Evolutionary conservation across 192 early-diverging fungal genomes (phyloP), one percentile per base, ranked within the genome.

Genomic region (Linnemannia schmuckeri): DNA sequence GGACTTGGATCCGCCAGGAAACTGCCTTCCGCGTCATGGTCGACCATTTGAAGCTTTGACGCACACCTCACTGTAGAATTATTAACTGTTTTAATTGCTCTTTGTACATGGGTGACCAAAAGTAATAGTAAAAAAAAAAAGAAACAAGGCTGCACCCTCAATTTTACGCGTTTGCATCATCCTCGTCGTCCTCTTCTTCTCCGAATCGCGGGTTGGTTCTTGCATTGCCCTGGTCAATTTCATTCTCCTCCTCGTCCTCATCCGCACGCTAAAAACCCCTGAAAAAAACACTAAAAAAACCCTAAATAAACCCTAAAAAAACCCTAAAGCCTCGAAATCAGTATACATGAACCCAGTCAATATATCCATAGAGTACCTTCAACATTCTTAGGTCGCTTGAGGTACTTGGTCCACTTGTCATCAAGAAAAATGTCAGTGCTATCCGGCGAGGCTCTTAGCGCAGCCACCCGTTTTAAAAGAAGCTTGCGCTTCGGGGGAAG

Each of bases 1-100:
- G 88, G 88, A 57, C 88, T 69, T 89, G 88, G 88, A n/a, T 82
- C 80, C 80, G 80, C 74, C 74, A 82, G 49, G 74, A 76, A 75
- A 82, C 80, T 71, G 68, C 80, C 74, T 72, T 82, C 74, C 74
- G 66, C 66, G 80, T 82, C 68, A 72, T 82, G 80, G 49, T 82
- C 74, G 75, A 82, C 74, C 74, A 82, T 76, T 82, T 82, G 80
- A 70, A 82, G 35, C 68, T 82, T 76, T 82, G 66, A 76, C 30
- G 40, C 24, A 75, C 75, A 70, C 73, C 80, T 75, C 61, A 38
- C 73, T 55, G 47, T 81, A 75, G 73, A 81, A 81, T 75, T 75
- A 75, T 54, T 75, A 75, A 80, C 46, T 63, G 71, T 80, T 80
- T 63, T 72, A 7, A 72, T n/a, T 41, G 40, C 38, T 71, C 38